Percentiles rank a stretch among this genome's conserved stretches.
These are phyloP conservation scores for Saturnispora dispora DNA, from an alignment of 805 yeast species.

Conservation along the genomic window DNA sequence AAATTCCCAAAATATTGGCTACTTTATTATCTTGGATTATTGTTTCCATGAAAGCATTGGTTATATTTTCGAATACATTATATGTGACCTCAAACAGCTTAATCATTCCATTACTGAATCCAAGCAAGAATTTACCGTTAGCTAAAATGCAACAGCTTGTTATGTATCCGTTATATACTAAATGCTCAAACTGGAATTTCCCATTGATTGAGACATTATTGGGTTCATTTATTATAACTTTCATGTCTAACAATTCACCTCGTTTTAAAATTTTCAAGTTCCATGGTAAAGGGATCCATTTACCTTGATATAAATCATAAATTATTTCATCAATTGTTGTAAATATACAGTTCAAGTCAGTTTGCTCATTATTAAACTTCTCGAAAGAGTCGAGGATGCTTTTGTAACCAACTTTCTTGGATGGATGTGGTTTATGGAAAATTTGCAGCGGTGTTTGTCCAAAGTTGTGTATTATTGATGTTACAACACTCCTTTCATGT, in stretches of 20 bases:
- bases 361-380: not conserved
- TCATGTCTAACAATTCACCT: slow-evolving; percentile 6
- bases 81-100: slow-evolving; percentile 28
- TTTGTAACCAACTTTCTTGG: slow-evolving; percentile 29
- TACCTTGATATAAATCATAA: slow-evolving; percentile 31
- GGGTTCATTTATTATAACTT: slow-evolving; percentile 9
- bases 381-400: slow-evolving; percentile 7
- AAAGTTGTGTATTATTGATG: slow-evolving; percentile 82
- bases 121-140: slow-evolving; percentile 39
- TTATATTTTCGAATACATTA: slow-evolving; percentile 30
- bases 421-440: slow-evolving; percentile 60
- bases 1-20: not conserved
- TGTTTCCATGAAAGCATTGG: slow-evolving; percentile 26
- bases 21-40: slow-evolving; percentile 2
- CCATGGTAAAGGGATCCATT: slow-evolving; percentile 41
- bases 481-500: slow-evolving; percentile 62
- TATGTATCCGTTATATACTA: slow-evolving; percentile 32
- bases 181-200: slow-evolving; percentile 30
- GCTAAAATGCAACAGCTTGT: slow-evolving; percentile 31
- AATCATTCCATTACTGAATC: slow-evolving; percentile 50
- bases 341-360: not conserved
- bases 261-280: slow-evolving; percentile 1
- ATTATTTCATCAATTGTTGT: slow-evolving; percentile 3
- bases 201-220: slow-evolving; percentile 30
- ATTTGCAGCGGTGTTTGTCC: slow-evolving; percentile 83